Base-by-base conservation (phyloP, 352 stramenopile species). In the Pythium myriotylum region DNA sequence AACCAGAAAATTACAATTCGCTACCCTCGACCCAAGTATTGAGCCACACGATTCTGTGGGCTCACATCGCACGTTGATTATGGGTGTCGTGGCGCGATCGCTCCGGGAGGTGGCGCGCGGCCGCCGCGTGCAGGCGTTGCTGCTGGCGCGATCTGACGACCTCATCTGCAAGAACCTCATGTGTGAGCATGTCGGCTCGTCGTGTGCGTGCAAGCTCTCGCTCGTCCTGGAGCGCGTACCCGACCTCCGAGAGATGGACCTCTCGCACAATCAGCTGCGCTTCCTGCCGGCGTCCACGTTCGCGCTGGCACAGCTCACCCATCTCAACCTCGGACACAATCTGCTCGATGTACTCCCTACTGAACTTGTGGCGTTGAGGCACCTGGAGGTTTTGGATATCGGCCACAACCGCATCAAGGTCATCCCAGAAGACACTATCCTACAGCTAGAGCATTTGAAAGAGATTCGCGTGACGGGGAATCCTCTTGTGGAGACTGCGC, bases 101-200 rank as follows among this genome's bases (percentile, higher is more conserved):
- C 70, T 92, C 17, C 84, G 84, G 0, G 86, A 95, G 41, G 83
- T 91, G 27, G 86, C 86, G 43, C 82, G 77, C 51, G 81, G 78
- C 16, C 40, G 62, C 20, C 63, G 59, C 27, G 79, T 95, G 23
- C 66, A 68, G 22, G 53, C 73, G 62, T 79, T 97, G 55, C 42
- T 92, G 61, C 79, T 97, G 24, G 29, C 72, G n/a, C 67, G 68
- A 47, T 96, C 88, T 22, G 55, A 73, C n/a, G 91, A 97, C 68
- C 70, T 97, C 40, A 59, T 95, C n/a, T 97, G 91, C 71, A 82
- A 78, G 33, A 96, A 97, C 61, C 73, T 97, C 48, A 97, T 97
- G 91, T 97, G 91, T 66, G 85, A 95, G 63, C 84, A 94, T 70
- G 72, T 97, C 24, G 89, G 91, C 24, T 79, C 84, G 51, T 80